A percentile compares a stretch with the other conserved stretches of the same genome.
Conservation (phyloP, 2,329 filamentous ascomycete species). For the Diplocarpon rosae region DNA sequence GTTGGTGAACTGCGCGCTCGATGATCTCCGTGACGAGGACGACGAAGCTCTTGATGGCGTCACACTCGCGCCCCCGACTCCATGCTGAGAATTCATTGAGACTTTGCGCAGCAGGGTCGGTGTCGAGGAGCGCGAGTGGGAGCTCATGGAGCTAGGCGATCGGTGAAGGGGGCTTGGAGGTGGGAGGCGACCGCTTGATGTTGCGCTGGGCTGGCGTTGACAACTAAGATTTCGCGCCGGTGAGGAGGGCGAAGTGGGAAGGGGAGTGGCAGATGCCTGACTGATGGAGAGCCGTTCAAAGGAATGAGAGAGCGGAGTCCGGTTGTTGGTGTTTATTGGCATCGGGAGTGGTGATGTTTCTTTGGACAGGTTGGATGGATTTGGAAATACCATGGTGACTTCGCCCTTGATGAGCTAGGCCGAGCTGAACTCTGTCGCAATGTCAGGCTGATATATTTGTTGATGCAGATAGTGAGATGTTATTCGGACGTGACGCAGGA, state of each 20-base stretch:
- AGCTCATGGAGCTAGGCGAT: conserved; percentile 33
- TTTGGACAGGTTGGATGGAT: conserved; percentile 6
- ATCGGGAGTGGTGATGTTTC: conserved; percentile 10
- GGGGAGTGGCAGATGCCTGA: conserved; percentile 12
- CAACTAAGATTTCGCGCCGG: conserved; percentile 7
- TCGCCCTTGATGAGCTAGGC: not conserved
- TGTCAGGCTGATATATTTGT: too few relatives aligned
- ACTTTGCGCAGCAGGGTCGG: conserved; percentile 32
- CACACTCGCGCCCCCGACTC: conserved; percentile 24
- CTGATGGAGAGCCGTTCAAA: conserved; percentile 32
- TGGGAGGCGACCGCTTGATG: conserved; percentile 20
- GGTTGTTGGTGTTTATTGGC: conserved; percentile 14
- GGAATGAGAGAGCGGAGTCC: conserved; percentile 23
- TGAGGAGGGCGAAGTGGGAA: conserved; percentile 11
- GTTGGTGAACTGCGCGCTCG: conserved; percentile 32
- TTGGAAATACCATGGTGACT: conserved; percentile 7
- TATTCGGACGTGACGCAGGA: not conserved
- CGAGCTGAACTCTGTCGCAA: not conserved
- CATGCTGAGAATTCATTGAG: conserved; percentile 33
- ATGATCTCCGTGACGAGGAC: conserved; percentile 32
- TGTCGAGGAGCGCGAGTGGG: conserved; percentile 31
- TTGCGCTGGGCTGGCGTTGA: conserved; percentile 11
- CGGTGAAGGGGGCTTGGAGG: conserved; percentile 26
- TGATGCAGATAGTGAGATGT: too few relatives aligned
- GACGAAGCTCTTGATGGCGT: conserved; percentile 27